Base-by-base conservation (phyloP, 73 alveolate genomes). In the Effrenium voratum region DNA sequence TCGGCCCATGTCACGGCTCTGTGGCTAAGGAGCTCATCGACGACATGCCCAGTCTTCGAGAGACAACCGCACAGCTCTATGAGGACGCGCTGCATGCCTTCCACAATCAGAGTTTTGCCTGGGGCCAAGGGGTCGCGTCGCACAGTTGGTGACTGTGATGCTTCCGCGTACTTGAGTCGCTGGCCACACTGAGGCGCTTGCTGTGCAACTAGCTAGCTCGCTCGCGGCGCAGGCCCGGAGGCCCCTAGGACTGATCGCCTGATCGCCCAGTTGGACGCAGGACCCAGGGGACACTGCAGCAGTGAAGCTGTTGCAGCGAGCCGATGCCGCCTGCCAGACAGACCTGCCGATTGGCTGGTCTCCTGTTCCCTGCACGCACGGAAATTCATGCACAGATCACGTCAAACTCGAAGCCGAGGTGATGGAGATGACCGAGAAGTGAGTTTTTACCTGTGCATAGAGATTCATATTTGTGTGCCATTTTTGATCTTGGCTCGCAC, bases 371-470 rank as follows among this genome's bases (percentile, higher is more conserved):
- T 13, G 60, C 59, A 38, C 3, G 26, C 10, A 0, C 13, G 63
- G 19, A 19, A 12, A 70, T 70, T 70, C 13, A 16, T 34, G 10
- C n/a, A 12, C 36, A 0, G 32, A n/a, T n/a, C 36, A 3, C 12
- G 45, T 4, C 19, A 49, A 8, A 46, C 5, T 50, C 6, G 15
- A 2, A 2, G 49, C 40, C 72, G 75, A 90, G 97, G 97, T 90
- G 24, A 34, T 90, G 97, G 97, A 90, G 83, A 90, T 90, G 97
- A 90, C 97, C 30, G 97, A 90, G 87, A 90, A 90, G 66, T 80
- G 91, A 45, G 36, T 36, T 49, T 46, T 24, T 47, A 38, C 57
- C 38, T 36, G 60, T 12, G 63, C 63, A 19, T n/a, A n/a, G n/a
- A n/a, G n/a, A n/a, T n/a, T n/a, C n/a, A n/a, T n/a, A n/a, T n/a